A percentile compares a stretch with the other conserved stretches of the same genome.
Conservation (phyloP, 2,329 filamentous ascomycete genomes). For the Pseudohalonectria lignicola region DNA sequence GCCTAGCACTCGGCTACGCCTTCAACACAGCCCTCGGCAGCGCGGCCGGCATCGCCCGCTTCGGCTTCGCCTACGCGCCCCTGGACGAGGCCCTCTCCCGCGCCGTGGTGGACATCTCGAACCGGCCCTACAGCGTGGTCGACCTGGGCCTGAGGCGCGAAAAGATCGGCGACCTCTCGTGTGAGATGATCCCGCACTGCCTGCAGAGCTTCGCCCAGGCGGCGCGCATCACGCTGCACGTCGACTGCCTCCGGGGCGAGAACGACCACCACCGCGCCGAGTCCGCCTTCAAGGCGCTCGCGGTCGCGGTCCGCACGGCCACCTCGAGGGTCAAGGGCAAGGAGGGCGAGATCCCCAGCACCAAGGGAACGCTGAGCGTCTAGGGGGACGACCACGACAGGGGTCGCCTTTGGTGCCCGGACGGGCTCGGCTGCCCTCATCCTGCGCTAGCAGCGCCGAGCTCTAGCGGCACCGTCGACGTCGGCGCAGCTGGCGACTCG, state of each 20-base stretch:
- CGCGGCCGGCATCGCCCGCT: conserved; percentile 74
- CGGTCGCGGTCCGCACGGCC: conserved; percentile 72
- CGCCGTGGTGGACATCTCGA: conserved; percentile 89
- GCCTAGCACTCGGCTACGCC: conserved; percentile 77
- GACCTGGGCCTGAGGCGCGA: conserved; percentile 79
- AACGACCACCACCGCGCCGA: conserved; percentile 97
- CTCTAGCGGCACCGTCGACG: neutral
- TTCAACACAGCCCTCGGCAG: conserved; percentile 73
- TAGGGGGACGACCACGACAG: conserved; percentile 17
- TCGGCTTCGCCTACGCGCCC: conserved; percentile 84
- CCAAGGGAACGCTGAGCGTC: conserved; percentile 77
- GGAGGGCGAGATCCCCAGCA: conserved; percentile 90
- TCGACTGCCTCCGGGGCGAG: conserved; percentile 79
- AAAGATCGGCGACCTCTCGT: conserved; percentile 86
- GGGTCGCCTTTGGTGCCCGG: no score
- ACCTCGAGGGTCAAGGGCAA: conserved; percentile 64
- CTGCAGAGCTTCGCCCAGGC: conserved; percentile 88
- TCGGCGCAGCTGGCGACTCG: no score
- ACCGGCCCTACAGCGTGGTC: conserved; percentile 76
- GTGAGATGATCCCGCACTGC: conserved; percentile 96
- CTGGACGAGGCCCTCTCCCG: conserved; percentile 92
- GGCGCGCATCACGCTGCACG: conserved; percentile 85
- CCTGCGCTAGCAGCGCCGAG: neutral
- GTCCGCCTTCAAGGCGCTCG: conserved; percentile 93
- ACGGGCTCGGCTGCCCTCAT: neutral